A percentile compares a stretch with the other conserved stretches of the same genome.
Conservation (phyloP, 1,139 yeast genomes). For the Kodamaea fungicola region DNA sequence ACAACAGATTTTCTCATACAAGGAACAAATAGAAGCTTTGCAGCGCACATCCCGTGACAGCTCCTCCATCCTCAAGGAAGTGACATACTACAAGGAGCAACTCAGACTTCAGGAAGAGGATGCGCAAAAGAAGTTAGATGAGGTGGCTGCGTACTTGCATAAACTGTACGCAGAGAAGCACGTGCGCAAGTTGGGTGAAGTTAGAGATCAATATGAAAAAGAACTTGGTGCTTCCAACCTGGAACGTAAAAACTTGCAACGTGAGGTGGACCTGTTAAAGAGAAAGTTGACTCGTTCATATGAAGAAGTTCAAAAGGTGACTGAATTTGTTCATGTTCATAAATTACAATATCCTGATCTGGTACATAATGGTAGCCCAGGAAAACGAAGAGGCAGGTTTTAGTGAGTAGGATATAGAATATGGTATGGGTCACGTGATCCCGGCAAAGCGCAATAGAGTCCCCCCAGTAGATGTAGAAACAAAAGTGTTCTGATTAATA, state of each 20-base stretch:
- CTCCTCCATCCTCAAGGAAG: constrained; percentile 7
- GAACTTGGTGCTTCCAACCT: constrained; percentile 9
- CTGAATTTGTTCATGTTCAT: constrained; percentile 12
- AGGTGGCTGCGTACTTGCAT: constrained; percentile 22
- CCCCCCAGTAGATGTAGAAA: too few relatives aligned
- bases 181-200: constrained; percentile 14
- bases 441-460: too few relatives aligned
- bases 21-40: constrained; percentile 13
- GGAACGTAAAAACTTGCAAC: constrained; percentile 12
- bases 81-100: constrained; percentile 12
- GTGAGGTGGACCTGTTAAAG: constrained; percentile 16
- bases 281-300: constrained; percentile 13
- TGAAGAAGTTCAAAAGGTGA: constrained; percentile 15
- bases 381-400: not conserved
- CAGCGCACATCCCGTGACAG: constrained; percentile 3
- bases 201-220: constrained; percentile 14
- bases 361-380: not conserved
- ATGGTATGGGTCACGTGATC: too few relatives aligned
- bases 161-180: constrained; percentile 25
- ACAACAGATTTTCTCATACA: constrained; percentile 10
- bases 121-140: constrained; percentile 19
- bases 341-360: constrained; percentile 12
- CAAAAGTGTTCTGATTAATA: not conserved
- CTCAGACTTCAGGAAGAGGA: constrained; percentile 15
- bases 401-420: too few relatives aligned